A percentile compares a stretch with the other conserved stretches of the same genome.
Evolutionary conservation across 306 rosid species (phyloP).

Genomic region (Ceratonia siliqua): DNA sequence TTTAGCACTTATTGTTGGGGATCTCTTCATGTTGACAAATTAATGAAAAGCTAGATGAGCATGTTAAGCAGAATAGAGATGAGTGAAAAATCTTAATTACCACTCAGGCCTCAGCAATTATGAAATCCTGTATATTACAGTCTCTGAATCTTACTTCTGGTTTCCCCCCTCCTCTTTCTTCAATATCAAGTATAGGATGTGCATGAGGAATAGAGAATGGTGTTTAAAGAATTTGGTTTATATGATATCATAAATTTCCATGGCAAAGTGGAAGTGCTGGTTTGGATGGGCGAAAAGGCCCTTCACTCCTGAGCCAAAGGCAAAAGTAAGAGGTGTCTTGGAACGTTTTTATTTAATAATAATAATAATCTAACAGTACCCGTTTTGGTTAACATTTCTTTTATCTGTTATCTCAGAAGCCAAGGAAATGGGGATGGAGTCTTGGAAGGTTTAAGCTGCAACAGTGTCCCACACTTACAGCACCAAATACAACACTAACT

Average conservation of each 20-base stretch:
- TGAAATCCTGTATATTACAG: neutral
- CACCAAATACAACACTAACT: slow-evolving; percentile 48
- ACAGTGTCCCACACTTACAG: slow-evolving; percentile 55
- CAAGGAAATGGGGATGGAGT: slow-evolving; percentile 63
- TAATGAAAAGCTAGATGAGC: neutral
- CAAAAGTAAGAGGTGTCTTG: slow-evolving; percentile 44
- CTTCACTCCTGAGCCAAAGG: slow-evolving; percentile 51
- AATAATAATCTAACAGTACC: neutral
- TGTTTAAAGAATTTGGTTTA: slow-evolving; percentile 33
- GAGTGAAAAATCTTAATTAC: neutral
- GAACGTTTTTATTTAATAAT: neutral
- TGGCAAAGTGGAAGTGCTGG: slow-evolving; percentile 74
- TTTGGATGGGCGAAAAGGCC: slow-evolving; percentile 73
- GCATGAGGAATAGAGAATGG: slow-evolving; percentile 26
- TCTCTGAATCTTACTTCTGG: slow-evolving; percentile 16
- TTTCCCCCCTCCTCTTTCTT: neutral
- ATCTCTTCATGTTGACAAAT: slow-evolving; percentile 9
- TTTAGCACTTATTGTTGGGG: slow-evolving; percentile 17
- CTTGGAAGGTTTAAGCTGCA: slow-evolving; percentile 52
- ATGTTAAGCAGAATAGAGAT: slow-evolving; percentile 22
- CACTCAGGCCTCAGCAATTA: neutral
- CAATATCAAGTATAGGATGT: slow-evolving; percentile 27
- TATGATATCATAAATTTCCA: slow-evolving; percentile 39
- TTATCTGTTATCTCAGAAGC: slow-evolving; percentile 41
- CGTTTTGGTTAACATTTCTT: slow-evolving; percentile 2